Conservation (phyloP, 768 basidiomycete genomes). For the Pholiota conissans region DNA sequence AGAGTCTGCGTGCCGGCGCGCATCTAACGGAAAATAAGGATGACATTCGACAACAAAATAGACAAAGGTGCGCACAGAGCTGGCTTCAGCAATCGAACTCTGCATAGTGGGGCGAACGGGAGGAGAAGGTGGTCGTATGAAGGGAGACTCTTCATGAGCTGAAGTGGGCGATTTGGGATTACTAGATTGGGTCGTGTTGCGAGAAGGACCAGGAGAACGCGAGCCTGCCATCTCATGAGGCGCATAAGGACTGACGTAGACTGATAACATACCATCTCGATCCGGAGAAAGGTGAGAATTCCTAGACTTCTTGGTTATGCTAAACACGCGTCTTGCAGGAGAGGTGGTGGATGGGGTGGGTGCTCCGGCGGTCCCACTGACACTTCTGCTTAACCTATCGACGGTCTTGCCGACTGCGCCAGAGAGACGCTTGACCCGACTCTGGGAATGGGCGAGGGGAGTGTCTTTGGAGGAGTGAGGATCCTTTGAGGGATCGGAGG, state of each 20-base stretch:
- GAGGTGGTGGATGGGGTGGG: slow-evolving; percentile 32
- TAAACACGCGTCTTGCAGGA: slow-evolving; percentile 53
- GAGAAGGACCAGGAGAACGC: slow-evolving; percentile 9
- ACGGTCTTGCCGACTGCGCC: slow-evolving; percentile 56
- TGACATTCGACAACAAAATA: not conserved
- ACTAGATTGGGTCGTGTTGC: not conserved
- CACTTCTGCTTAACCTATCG: slow-evolving; percentile 63
- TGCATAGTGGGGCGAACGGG: slow-evolving; percentile 45
- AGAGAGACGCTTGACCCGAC: slow-evolving; percentile 54
- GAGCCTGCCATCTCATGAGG: not conserved
- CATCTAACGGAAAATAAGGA: slow-evolving; percentile 52
- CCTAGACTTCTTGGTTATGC: slow-evolving; percentile 53
- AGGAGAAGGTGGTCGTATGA: slow-evolving; percentile 76
- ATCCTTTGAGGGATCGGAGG: slow-evolving; percentile 24
- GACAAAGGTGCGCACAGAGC: slow-evolving; percentile 50
- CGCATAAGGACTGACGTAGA: not conserved
- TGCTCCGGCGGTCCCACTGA: slow-evolving; percentile 39
- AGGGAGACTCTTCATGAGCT: slow-evolving; percentile 44
- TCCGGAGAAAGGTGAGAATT: slow-evolving; percentile 41
- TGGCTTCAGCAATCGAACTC: slow-evolving; percentile 61
- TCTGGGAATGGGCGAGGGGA: slow-evolving; percentile 32
- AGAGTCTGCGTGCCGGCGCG: slow-evolving; percentile 86
- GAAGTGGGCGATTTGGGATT: not conserved
- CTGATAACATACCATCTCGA: slow-evolving; percentile 23
- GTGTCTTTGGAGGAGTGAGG: slow-evolving; percentile 23